These are phyloP conservation scores for Licmophora abbreviata DNA, from an alignment of 108 stramenopile genomes.

Conservation along the genomic window DNA sequence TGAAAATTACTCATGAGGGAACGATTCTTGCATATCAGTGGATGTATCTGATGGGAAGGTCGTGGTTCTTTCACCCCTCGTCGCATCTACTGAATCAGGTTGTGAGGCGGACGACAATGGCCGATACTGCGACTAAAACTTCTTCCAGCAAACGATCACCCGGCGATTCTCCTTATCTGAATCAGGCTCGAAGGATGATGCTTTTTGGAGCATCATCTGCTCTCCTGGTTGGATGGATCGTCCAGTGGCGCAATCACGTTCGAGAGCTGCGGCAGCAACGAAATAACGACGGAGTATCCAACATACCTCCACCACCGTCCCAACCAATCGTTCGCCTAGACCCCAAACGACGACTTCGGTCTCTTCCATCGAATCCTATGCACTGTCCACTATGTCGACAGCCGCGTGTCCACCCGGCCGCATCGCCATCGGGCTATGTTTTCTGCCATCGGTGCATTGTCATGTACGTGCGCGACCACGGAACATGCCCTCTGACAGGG, in stretches of 20 bases:
- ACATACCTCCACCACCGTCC: constrained; percentile 37
- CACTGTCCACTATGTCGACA: constrained; percentile 60
- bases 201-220: constrained; percentile 5
- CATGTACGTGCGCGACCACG: constrained; percentile 28
- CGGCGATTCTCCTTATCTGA: no score
- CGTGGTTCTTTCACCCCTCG: constrained; percentile 54
- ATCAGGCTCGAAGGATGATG: background rate
- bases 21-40: constrained; percentile 48
- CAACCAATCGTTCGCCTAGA: constrained; percentile 12
- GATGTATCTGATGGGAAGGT: constrained; percentile 56
- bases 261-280: background rate
- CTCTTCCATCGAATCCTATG: background rate
- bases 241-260: constrained; percentile 5
- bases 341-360: constrained; percentile 7
- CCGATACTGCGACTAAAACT: constrained; percentile 32
- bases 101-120: constrained; percentile 55
- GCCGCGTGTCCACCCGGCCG: constrained; percentile 60
- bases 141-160: constrained; percentile 9
- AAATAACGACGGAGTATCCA: background rate
- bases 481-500: constrained; percentile 59
- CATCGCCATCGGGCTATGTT: constrained; percentile 67
- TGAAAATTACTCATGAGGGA: constrained; percentile 44
- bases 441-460: constrained; percentile 67
- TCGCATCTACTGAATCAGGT: constrained; percentile 41
- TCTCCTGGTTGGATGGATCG: constrained; percentile 5